Percentiles rank a stretch among this genome's conserved stretches.
phyloP scores from a whole-genome alignment of 2,329 filamentous ascomycete species.

The Westerdykella sp. region DNA sequence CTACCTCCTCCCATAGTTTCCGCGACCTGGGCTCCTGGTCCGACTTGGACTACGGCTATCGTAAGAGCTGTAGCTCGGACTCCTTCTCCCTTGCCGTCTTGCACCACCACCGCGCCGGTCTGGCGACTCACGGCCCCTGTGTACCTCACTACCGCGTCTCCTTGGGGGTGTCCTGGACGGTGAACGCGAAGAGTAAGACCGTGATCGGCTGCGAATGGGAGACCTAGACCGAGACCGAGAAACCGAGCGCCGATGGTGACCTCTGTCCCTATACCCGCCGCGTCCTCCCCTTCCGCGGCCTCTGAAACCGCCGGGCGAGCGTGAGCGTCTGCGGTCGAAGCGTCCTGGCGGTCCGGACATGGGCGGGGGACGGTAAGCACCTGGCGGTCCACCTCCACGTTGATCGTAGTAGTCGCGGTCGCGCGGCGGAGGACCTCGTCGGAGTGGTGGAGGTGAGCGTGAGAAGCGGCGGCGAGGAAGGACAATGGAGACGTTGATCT shows the following conservation, averaged over 20 bases:
- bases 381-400: slow-evolving; percentile 32
- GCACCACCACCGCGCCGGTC: slow-evolving; percentile 22
- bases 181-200: background rate
- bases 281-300: slow-evolving; percentile 29
- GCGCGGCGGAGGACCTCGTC: slow-evolving; percentile 45
- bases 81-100: slow-evolving; percentile 45
- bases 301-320: slow-evolving; percentile 33
- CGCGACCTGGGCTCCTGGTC: slow-evolving; percentile 37
- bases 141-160: slow-evolving; percentile 40
- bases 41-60: slow-evolving; percentile 51
- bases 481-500: slow-evolving; percentile 82
- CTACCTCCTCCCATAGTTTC: slow-evolving; percentile 7
- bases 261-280: slow-evolving; percentile 33
- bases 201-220: slow-evolving; percentile 36
- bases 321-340: slow-evolving; percentile 35
- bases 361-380: slow-evolving; percentile 33
- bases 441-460: slow-evolving; percentile 65
- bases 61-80: slow-evolving; percentile 58
- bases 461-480: slow-evolving; percentile 78
- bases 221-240: slow-evolving; percentile 39
- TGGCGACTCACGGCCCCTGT: slow-evolving; percentile 38
- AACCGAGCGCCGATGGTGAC: slow-evolving; percentile 23
- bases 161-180: slow-evolving; percentile 2
- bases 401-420: slow-evolving; percentile 25
- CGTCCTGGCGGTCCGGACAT: slow-evolving; percentile 26